phyloP scores from a whole-genome alignment of 768 basidiomycete species.

The Naganishia randhawae region DNA sequence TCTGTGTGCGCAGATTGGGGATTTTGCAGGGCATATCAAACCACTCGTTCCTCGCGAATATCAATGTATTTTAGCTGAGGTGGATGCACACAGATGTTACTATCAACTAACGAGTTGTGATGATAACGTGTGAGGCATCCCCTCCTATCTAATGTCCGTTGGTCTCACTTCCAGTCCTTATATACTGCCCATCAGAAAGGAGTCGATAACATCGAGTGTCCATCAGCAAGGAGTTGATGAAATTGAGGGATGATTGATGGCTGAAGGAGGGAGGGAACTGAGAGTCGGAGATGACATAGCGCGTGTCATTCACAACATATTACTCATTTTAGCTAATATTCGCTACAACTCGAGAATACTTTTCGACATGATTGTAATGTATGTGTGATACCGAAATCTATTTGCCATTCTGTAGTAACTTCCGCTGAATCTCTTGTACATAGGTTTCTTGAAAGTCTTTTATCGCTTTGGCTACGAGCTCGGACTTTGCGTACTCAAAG shows the following conservation, averaged over 20 bases:
- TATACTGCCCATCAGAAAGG: background rate
- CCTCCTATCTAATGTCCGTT: background rate
- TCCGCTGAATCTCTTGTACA: too few relatives aligned
- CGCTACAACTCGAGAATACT: too few relatives aligned
- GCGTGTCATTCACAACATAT: background rate
- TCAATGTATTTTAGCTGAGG: background rate
- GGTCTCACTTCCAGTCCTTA: background rate
- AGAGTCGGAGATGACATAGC: background rate
- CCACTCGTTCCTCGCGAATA: too few relatives aligned
- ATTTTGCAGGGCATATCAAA: too few relatives aligned
- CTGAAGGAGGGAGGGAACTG: background rate
- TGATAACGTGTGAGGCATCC: slow-evolving; percentile 9
- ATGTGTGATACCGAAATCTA: too few relatives aligned
- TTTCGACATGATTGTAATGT: too few relatives aligned
- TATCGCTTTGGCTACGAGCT: too few relatives aligned
- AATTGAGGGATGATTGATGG: background rate
- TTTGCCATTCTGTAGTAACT: too few relatives aligned
- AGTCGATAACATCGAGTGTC: background rate
- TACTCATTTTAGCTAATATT: too few relatives aligned
- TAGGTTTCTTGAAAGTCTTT: too few relatives aligned
- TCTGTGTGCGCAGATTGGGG: too few relatives aligned
- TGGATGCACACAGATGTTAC: background rate
- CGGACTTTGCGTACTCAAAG: too few relatives aligned
- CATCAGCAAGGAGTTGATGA: background rate
- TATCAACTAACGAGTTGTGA: background rate